Evolutionary conservation across 805 yeast species (phyloP), one percentile per base, ranked within the genome.

Genomic region (Isabelozyma gotoi): DNA sequence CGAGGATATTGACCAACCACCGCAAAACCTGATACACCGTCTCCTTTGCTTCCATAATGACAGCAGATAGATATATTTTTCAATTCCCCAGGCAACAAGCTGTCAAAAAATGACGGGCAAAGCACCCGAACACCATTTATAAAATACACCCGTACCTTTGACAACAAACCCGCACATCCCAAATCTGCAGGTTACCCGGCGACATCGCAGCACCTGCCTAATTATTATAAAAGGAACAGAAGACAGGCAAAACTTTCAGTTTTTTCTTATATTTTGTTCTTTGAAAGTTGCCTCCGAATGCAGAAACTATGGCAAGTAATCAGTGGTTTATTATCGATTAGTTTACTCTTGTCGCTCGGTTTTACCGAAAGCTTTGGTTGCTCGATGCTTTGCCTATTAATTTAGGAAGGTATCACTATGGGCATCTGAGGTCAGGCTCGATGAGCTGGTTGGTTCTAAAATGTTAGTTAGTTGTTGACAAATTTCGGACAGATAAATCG

Each of bases 251-350:
- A 41, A 39, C 18, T 35, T 12, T 21, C 16, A 19, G 20, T 38
- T 36, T 35, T 43, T 16, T 18, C 38, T 15, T 24, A 37, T 38
- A 40, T 45, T 43, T 43, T 53, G 53, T 48, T 44, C 45, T 48
- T 53, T 50, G 71, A 67, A 68, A 67, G 72, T 68, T 66, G 69
- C 67, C 65, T 57, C 73, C 72, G 62, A 55, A 52, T 51, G 46
- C 47, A 51, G 58, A 56, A 55, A 58, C 29, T 60, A 53, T 58
- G 68, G 60, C 67, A 56, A 50, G 41, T 49, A 40, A 49, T 55
- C 49, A 56, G 67, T 48, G 45, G 40, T 36, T 38, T 31, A 45
- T 41, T 39, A 36, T 33, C 36, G 39, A 40, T 14, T 36, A 48
- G 33, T 18, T 16, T 33, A 11, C 17, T 40, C 21, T 14, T 36